Conservation (phyloP, 805 yeast genomes). For the Wickerhamomyces silvicola region DNA sequence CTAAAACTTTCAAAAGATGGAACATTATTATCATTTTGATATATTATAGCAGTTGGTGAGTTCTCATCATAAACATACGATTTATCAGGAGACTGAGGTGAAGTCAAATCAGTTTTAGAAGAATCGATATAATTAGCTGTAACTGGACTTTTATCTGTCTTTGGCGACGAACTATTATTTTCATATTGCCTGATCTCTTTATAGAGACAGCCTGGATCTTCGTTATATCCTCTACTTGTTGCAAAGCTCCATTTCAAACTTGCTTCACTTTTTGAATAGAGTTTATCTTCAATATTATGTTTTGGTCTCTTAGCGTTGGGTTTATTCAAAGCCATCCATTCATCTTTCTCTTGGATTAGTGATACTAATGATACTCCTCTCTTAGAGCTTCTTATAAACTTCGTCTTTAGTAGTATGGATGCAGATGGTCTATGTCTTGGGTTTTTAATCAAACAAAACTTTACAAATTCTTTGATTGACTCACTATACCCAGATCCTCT, state of each 20-base stretch:
- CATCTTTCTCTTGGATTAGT: conserved; percentile 35
- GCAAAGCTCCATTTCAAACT: conserved; percentile 22
- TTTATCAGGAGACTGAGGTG: conserved; percentile 7
- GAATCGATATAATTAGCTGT: conserved; percentile 7
- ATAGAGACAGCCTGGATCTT: neutral
- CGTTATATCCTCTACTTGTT: conserved; percentile 1
- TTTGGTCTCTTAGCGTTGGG: conserved; percentile 30
- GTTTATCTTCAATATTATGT: conserved; percentile 25
- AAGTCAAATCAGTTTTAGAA: conserved; percentile 16
- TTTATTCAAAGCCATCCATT: conserved; percentile 27
- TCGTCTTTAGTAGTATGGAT: conserved; percentile 41
- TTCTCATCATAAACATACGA: neutral
- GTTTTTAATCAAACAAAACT: conserved; percentile 58
- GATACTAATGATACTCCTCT: conserved; percentile 25
- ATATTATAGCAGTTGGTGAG: conserved; percentile 1
- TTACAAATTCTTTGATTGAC: conserved; percentile 48
- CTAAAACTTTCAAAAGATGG: neutral
- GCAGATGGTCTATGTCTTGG: conserved; percentile 65
- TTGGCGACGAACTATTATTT: conserved; percentile 5
- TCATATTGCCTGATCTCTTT: neutral
- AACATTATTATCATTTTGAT: neutral
- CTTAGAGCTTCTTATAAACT: conserved; percentile 39
- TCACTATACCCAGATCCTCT: conserved; percentile 37
- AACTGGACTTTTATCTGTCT: conserved; percentile 12
- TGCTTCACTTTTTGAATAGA: conserved; percentile 22